Conservation (phyloP, 306 rosid genomes). For the Vachellia pachyceras region DNA sequence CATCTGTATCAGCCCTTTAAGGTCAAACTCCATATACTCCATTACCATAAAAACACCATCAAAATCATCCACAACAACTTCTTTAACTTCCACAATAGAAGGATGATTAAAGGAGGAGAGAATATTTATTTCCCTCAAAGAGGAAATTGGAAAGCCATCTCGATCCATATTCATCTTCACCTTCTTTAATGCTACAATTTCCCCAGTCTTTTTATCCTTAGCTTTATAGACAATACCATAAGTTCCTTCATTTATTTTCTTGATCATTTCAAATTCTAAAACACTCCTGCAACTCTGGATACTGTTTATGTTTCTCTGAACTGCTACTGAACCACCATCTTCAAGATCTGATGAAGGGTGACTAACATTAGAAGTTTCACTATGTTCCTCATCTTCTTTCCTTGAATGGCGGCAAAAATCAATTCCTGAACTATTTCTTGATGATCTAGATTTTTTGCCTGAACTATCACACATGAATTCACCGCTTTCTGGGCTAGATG, state of each 20-base stretch:
- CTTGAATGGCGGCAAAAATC: constrained; percentile 30
- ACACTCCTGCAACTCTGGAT: constrained; percentile 79
- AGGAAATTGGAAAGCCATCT: constrained; percentile 85
- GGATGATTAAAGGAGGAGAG: constrained; percentile 83
- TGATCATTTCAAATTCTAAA: constrained; percentile 77
- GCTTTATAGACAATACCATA: constrained; percentile 96
- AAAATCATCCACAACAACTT: constrained; percentile 74
- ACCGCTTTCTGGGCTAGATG: constrained; percentile 60
- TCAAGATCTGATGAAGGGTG: constrained; percentile 43
- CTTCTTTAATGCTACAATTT: constrained; percentile 88
- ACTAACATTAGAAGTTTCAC: constrained; percentile 16
- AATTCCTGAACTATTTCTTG: constrained; percentile 49
- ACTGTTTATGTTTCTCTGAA: constrained; percentile 61
- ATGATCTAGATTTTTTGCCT: constrained; percentile 46
- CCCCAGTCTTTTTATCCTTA: constrained; percentile 80
- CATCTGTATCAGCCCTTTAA: constrained; percentile 64
- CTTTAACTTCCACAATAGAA: constrained; percentile 86
- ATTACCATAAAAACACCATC: constrained; percentile 91
- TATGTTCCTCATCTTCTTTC: constrained; percentile 45
- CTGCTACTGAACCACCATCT: constrained; percentile 33
- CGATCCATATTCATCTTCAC: constrained; percentile 81
- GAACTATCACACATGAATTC: constrained; percentile 55
- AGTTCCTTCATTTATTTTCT: constrained; percentile 93
- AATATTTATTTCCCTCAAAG: constrained; percentile 95
- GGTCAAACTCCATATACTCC: constrained; percentile 92